Evolutionary conservation across 306 rosid species (phyloP).

Genomic region (Hippophae tibetana): DNA sequence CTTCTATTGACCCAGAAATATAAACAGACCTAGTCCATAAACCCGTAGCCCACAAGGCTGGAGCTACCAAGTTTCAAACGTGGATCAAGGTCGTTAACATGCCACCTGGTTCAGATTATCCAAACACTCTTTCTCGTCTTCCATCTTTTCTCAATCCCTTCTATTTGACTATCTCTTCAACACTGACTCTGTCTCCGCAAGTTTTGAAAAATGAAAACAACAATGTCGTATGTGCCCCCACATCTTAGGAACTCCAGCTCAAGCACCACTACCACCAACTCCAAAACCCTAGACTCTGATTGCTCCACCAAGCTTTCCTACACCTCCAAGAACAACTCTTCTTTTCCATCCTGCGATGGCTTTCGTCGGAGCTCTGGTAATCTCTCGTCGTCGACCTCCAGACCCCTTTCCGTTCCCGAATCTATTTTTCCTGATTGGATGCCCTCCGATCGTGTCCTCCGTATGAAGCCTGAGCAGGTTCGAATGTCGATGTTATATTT

Average conservation of each 20-base stretch:
- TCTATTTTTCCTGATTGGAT: constrained; percentile 52
- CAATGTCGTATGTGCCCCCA: constrained; percentile 90
- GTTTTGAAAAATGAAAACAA: constrained; percentile 8
- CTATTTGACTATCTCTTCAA: not conserved
- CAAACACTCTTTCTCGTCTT: constrained; percentile 6
- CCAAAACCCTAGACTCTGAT: constrained; percentile 34
- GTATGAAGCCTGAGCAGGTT: constrained; percentile 67
- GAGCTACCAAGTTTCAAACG: constrained; percentile 1
- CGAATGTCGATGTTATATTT: not conserved
- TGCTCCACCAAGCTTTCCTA: constrained; percentile 37
- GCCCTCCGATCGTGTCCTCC: constrained; percentile 77
- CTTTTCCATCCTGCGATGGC: constrained; percentile 27
- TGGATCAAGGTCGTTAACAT: not conserved
- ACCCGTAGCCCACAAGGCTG: not conserved
- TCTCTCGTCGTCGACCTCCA: constrained; percentile 10
- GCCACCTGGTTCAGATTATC: constrained; percentile 3
- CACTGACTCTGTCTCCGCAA: not conserved
- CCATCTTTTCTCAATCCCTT: not conserved
- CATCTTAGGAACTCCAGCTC: constrained; percentile 53
- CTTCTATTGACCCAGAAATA: too few relatives aligned
- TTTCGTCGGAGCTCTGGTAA: constrained; percentile 45
- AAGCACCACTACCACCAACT: constrained; percentile 24
- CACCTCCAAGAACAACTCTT: constrained; percentile 23
- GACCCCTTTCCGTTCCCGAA: constrained; percentile 32
- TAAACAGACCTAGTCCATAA: too few relatives aligned